Evolutionary conservation across 2,329 filamentous ascomycete species (phyloP).

Genomic region (Fusarium sp.): DNA sequence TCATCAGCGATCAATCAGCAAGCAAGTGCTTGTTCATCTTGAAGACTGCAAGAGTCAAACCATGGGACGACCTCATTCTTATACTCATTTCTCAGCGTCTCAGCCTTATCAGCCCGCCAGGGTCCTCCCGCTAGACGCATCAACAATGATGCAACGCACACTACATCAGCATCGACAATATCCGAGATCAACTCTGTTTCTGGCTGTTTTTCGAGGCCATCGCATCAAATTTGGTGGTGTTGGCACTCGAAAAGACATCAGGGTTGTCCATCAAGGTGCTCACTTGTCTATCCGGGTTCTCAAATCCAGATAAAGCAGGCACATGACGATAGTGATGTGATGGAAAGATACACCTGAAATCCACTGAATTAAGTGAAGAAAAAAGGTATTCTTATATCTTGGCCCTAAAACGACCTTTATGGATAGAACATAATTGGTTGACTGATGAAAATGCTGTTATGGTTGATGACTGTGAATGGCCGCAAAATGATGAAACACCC

Average conservation of each 20-base stretch:
- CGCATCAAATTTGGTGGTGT: constrained; percentile 11
- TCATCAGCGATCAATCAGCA: neutral
- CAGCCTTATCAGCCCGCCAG: constrained; percentile 1
- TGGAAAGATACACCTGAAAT: neutral
- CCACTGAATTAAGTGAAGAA: fast-evolving
- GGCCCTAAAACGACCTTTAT: neutral
- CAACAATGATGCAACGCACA: constrained; percentile 20
- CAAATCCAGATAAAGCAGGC: constrained; percentile 6
- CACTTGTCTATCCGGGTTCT: constrained; percentile 40
- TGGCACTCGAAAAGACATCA: constrained; percentile 33
- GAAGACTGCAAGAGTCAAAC: neutral
- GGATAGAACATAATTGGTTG: neutral
- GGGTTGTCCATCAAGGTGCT: constrained; percentile 42
- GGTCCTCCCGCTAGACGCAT: constrained; percentile 2
- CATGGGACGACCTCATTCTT: constrained; percentile 24
- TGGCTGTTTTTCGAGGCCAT: constrained; percentile 6
- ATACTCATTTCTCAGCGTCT: constrained; percentile 22
- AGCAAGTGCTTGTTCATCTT: neutral
- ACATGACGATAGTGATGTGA: constrained; percentile 2
- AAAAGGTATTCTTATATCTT: constrained; percentile 5
- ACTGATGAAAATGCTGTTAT: neutral
- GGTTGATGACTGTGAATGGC: neutral
- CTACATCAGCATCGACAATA: constrained; percentile 1
- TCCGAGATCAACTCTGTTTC: neutral
- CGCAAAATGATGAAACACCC: neutral